Percentiles rank a stretch among this genome's conserved stretches.
phyloP scores from a whole-genome alignment of 1,284 basidiomycete genomes.

The Ustilago loliicola region DNA sequence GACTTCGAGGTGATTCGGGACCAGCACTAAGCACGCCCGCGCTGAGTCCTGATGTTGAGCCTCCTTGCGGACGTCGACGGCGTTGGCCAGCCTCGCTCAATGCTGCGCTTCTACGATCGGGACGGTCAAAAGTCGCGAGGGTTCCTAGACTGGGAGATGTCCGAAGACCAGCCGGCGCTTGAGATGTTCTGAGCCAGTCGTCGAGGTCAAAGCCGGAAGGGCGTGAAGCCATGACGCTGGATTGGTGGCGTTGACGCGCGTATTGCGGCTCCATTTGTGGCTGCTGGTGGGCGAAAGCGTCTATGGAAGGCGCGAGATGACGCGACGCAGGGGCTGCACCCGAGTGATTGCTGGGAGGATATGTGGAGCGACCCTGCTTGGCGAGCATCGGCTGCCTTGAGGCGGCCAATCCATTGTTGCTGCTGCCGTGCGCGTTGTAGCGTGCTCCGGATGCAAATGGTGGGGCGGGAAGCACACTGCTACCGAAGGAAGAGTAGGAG shows the following conservation, averaged over 20 bases:
- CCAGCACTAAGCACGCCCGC: slow-evolving; percentile 51
- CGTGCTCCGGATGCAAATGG: slow-evolving; percentile 26
- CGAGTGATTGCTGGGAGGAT: slow-evolving; percentile 52
- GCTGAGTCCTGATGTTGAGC: slow-evolving; percentile 49
- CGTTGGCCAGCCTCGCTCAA: slow-evolving; percentile 51
- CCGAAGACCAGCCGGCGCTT: slow-evolving; percentile 17
- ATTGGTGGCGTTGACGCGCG: slow-evolving; percentile 24
- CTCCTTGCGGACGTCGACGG: slow-evolving; percentile 24
- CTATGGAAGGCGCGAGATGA: slow-evolving; percentile 26
- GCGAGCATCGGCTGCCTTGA: slow-evolving; percentile 14
- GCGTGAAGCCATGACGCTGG: slow-evolving; percentile 27
- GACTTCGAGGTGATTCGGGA: slow-evolving; percentile 39
- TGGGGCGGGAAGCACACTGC: slow-evolving; percentile 47
- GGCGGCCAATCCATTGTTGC: slow-evolving; percentile 14
- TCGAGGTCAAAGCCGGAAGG: slow-evolving; percentile 43
- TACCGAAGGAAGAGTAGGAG: slow-evolving; percentile 53
- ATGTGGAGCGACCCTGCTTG: slow-evolving; percentile 27
- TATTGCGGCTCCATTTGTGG: slow-evolving; percentile 8
- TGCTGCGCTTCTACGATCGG: slow-evolving; percentile 30
- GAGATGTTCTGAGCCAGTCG: slow-evolving; percentile 40
- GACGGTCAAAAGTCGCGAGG: slow-evolving; percentile 28
- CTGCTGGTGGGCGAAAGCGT: slow-evolving; percentile 18
- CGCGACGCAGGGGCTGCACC: slow-evolving; percentile 30
- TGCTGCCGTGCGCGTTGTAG: slow-evolving; percentile 23
- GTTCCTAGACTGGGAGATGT: slow-evolving; percentile 46